Conservation (phyloP, 495 filamentous ascomycete species). For the Parathielavia appendiculata region DNA sequence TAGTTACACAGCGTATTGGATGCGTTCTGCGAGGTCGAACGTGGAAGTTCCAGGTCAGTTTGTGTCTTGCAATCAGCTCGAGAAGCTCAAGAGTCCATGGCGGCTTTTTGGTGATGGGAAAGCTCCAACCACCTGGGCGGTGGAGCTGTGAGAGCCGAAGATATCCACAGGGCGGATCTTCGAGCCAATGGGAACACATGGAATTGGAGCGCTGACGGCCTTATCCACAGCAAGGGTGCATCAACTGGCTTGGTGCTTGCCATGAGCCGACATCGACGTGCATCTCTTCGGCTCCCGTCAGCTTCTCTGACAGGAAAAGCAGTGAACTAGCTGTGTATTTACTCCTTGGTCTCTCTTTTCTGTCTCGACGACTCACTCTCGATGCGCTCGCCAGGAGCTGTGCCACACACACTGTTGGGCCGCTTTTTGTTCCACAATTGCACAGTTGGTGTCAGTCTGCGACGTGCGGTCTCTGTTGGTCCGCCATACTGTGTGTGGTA, state of each 20-base stretch:
- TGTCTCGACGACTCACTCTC: background rate
- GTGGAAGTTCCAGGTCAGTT: background rate
- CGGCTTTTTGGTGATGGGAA: background rate
- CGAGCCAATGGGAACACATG: background rate
- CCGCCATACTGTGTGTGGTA: no score
- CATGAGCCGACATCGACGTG: background rate
- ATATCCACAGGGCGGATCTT: background rate
- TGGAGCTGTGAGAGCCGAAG: background rate
- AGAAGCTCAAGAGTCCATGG: background rate
- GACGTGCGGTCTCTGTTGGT: background rate
- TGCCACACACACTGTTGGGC: conserved; percentile 4
- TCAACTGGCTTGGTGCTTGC: background rate
- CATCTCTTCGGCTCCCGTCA: background rate
- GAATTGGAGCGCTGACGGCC: background rate
- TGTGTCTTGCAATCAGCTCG: background rate
- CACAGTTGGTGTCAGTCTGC: background rate
- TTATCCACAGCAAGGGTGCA: background rate
- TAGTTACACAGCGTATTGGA: no score
- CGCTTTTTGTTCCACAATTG: background rate
- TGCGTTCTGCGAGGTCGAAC: background rate
- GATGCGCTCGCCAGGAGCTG: conserved; percentile 7
- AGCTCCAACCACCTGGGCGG: background rate
- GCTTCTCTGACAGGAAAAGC: background rate
- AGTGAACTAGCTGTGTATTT: no score
- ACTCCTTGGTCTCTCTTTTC: no score